phyloP scores from a whole-genome alignment of 1,139 yeast species.

The Candida sp. region DNA sequence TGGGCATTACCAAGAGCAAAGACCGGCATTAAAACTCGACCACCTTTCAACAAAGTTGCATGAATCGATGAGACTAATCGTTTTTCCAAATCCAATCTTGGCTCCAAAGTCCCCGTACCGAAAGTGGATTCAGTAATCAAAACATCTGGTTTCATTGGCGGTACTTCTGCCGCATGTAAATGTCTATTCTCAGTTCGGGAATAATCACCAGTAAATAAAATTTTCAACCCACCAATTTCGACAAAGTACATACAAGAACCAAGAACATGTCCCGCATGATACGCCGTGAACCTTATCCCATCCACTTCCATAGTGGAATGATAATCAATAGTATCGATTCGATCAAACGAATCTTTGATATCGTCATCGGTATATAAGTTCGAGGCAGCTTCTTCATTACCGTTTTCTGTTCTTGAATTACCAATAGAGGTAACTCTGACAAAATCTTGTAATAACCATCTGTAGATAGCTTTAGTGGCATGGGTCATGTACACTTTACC shows the following conservation, averaged over 20 bases:
- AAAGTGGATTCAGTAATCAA: constrained; percentile 94
- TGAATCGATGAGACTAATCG: constrained; percentile 81
- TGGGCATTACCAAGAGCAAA: constrained; percentile 98
- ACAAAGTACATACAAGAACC: constrained; percentile 98
- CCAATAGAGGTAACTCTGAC: constrained; percentile 81
- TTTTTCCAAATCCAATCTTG: constrained; percentile 79
- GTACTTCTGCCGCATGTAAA: constrained; percentile 92
- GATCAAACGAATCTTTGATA: constrained; percentile 79
- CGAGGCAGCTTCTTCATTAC: constrained; percentile 27
- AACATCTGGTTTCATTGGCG: constrained; percentile 84
- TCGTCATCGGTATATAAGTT: constrained; percentile 89
- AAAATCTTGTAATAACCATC: constrained; percentile 93
- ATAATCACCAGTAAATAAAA: constrained; percentile 93
- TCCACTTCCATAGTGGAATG: constrained; percentile 94
- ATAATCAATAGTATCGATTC: constrained; percentile 90
- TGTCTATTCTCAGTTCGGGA: constrained; percentile 96
- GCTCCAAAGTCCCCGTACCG: constrained; percentile 97
- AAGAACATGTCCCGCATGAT: constrained; percentile 97
- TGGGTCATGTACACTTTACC: constrained; percentile 99
- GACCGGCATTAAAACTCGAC: constrained; percentile 89
- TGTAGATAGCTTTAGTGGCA: constrained; percentile 96
- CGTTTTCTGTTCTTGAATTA: constrained; percentile 20
- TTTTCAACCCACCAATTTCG: constrained; percentile 89
- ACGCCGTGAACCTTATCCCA: constrained; percentile 94
- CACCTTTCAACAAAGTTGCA: constrained; percentile 82